Percentiles rank a stretch among this genome's conserved stretches.
Conservation (phyloP, 1,284 basidiomycete species). For the Apiotrichum siamense region DNA sequence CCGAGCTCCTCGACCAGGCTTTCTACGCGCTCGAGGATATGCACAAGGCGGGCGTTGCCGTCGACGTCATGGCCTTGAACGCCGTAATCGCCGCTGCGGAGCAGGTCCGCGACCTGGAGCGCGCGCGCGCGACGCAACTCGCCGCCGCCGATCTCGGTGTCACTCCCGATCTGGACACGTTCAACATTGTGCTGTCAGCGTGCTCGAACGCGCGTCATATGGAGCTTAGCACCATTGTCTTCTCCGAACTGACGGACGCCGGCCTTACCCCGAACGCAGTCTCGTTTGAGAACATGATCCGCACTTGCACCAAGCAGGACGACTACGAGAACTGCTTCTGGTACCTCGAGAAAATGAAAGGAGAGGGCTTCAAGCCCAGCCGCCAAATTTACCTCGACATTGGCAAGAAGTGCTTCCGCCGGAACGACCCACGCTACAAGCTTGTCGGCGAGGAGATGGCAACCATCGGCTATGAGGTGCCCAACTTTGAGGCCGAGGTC, state of each 20-base stretch:
- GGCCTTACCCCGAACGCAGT: conserved; percentile 53
- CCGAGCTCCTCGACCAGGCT: conserved; percentile 59
- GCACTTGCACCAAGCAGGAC: conserved; percentile 62
- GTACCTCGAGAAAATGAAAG: conserved; percentile 81
- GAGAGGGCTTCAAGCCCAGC: conserved; percentile 55
- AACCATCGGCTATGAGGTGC: conserved; percentile 49
- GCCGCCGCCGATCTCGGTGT: conserved; percentile 56
- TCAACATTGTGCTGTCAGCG: conserved; percentile 62
- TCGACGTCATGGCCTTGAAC: conserved; percentile 61
- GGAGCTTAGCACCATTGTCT: conserved; percentile 35
- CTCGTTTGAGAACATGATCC: conserved; percentile 63
- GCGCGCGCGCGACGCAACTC: conserved; percentile 69
- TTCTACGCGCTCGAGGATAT: conserved; percentile 63
- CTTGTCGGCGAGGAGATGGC: conserved; percentile 67
- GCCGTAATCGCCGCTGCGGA: conserved; percentile 61
- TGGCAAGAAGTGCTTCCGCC: conserved; percentile 55
- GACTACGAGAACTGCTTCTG: conserved; percentile 79
- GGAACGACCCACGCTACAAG: conserved; percentile 58
- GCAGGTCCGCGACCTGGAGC: conserved; percentile 61
- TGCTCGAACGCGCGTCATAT: conserved; percentile 50
- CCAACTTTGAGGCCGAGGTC: conserved; percentile 5
- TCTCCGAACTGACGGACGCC: conserved; percentile 30
- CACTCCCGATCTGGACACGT: conserved; percentile 60
- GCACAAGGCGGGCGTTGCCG: conserved; percentile 51
- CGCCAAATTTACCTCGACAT: conserved; percentile 58